Evolutionary conservation across 306 rosid genomes (phyloP).

Genomic region (Trifolium dubium): DNA sequence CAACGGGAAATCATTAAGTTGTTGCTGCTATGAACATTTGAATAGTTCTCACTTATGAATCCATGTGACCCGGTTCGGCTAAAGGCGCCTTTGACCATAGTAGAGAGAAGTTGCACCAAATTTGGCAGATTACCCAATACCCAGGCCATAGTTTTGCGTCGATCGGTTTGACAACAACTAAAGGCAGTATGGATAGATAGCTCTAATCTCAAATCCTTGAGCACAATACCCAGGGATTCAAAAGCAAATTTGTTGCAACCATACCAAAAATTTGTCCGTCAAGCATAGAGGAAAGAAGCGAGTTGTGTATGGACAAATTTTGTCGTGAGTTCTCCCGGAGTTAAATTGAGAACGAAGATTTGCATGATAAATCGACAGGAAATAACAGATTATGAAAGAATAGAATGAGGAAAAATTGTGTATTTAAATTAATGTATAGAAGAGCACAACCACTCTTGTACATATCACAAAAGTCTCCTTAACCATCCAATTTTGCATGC

Average conservation of each 20-base stretch:
- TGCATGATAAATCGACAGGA: not conserved
- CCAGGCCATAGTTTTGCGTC: not conserved
- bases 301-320: not conserved
- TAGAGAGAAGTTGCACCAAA: slow-evolving; percentile 45
- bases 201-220: not conserved
- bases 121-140: slow-evolving; percentile 63
- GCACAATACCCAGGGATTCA: not conserved
- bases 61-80: not conserved
- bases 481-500: not conserved
- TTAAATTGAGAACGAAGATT: not conserved
- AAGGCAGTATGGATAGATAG: not conserved
- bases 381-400: not conserved
- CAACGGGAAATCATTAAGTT: slow-evolving; percentile 49
- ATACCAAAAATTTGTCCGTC: not conserved
- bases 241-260: not conserved
- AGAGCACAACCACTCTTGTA: not conserved
- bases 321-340: not conserved
- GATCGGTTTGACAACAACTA: not conserved
- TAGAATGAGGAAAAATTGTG: not conserved
- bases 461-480: not conserved
- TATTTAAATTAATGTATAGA: not conserved
- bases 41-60: slow-evolving; percentile 41
- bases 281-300: not conserved
- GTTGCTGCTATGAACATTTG: slow-evolving; percentile 40
- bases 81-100: slow-evolving; percentile 29